Evolutionary conservation across 2,329 filamentous ascomycete genomes (phyloP).

Genomic region (Trichoderma breve): DNA sequence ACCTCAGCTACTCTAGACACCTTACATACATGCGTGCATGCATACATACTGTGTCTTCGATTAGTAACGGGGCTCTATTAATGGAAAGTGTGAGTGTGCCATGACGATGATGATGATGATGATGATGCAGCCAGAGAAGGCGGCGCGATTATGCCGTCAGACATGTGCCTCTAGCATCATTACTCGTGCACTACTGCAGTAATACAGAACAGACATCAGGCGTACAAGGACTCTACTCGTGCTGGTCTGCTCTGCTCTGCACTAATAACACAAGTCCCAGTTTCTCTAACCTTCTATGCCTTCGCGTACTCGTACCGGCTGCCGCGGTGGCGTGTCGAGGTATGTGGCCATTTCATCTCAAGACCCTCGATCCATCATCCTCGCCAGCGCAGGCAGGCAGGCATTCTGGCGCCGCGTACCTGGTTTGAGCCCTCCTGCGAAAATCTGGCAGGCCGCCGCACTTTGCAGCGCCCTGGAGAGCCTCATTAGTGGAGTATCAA

Average conservation of each 20-base stretch:
- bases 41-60: not conserved
- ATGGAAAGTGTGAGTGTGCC: not conserved
- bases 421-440: conserved; percentile 1
- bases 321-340: not conserved
- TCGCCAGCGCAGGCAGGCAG: not conserved
- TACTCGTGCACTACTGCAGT: not conserved
- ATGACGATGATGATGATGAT: not conserved
- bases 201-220: not conserved
- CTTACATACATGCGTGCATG: too few relatives aligned
- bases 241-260: not conserved
- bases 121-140: not conserved
- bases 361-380: not conserved
- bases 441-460: not conserved
- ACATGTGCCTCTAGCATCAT: conserved; percentile 1
- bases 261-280: not conserved
- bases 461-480: not conserved
- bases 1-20: not conserved
- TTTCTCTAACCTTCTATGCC: not conserved
- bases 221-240: not conserved
- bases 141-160: not conserved
- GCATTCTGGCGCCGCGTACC: conserved; percentile 13
- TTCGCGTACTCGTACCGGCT: not conserved
- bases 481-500: conserved; percentile 7
- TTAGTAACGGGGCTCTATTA: not conserved
- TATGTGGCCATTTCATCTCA: not conserved